Percentiles rank a stretch among this genome's conserved stretches.
Conservation (phyloP, 352 stramenopile species). For the Globisporangium alternatum region DNA sequence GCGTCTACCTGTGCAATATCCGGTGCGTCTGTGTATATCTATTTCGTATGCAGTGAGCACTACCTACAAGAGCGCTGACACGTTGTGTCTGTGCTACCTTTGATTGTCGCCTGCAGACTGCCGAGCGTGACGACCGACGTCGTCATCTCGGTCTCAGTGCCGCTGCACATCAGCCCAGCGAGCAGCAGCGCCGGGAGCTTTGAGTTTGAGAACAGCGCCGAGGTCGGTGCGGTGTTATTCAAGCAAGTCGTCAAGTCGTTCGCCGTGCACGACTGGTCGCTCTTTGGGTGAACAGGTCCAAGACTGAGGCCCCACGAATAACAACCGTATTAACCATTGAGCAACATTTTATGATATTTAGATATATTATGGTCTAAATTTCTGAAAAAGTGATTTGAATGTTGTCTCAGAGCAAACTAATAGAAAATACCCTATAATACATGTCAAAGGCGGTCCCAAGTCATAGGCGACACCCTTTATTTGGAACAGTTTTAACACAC, state of each 20-base stretch:
- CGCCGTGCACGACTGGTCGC: conserved; percentile 66
- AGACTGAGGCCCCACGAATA: too few species aligned
- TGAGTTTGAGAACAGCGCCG: conserved; percentile 61
- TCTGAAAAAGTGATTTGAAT: too few species aligned
- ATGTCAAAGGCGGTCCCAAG: too few species aligned
- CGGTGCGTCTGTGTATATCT: conserved; percentile 21
- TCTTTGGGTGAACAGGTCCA: conserved; percentile 39
- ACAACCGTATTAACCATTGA: too few species aligned
- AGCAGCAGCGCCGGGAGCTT: conserved; percentile 67
- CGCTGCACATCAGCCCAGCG: conserved; percentile 67
- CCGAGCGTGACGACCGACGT: conserved; percentile 76
- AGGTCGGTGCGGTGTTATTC: conserved; percentile 70
- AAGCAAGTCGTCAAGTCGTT: conserved; percentile 70
- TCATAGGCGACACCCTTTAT: too few species aligned
- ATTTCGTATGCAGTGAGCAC: background rate
- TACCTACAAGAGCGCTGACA: too few species aligned
- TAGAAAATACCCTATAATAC: too few species aligned
- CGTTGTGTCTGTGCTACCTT: background rate
- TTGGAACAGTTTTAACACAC: too few species aligned
- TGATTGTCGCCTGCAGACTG: conserved; percentile 25
- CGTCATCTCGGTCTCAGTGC: conserved; percentile 76
- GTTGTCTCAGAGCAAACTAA: too few species aligned
- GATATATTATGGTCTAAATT: too few species aligned
- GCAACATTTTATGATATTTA: too few species aligned
- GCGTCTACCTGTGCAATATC: conserved; percentile 75